Evolutionary conservation across 768 basidiomycete genomes (phyloP), one percentile per base, ranked within the genome.

Genomic region (Phlebiopsis gigantea): DNA sequence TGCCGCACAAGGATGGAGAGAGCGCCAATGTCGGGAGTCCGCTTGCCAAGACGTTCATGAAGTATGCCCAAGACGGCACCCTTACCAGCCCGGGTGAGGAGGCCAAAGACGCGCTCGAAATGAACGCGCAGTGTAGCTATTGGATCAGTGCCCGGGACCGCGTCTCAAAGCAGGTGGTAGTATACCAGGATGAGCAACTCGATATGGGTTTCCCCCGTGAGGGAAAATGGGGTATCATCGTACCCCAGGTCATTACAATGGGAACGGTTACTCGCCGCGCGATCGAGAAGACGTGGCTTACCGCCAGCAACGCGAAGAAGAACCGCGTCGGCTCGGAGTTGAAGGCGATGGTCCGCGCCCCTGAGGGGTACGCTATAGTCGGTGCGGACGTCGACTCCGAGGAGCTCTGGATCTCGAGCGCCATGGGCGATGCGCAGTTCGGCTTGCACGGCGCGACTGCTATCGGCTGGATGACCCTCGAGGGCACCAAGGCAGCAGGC

Each of bases 311-410:
- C 64, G 95, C 97, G 1, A 99, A 98, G 78, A 86, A 85, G 73
- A 96, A 97, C 62, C 87, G 97, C 19, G 90, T 98, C n/a, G 96
- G 96, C 1, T 97, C 94, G 0, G 97, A 99, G 72, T 81, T 98
- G 60, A 98, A 98, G 69, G 91, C 95, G 3, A 97, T 98, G 95
- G 87, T 99, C 8, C 86, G 90, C 22, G 95, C 95, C 0, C 97
- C 96, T 1, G 80, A 83, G 0, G 95, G 97, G 1, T 97, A 96
- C 68, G 83, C 88, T 5, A 90, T 99, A 61, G 93, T 99, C 21
- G 97, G 97, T 4, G 97, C 97, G 0, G 97, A 99, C 69, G 97
- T 99, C 22, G 97, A 99, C 71, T 96, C 93, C 46, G 96, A 98
- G 73, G 97, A 99, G 70, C 76, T 99, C 22, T 98, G 97, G 97